Conservation (phyloP, 2,329 filamentous ascomycete genomes). For the Aspergillus vadensis region DNA sequence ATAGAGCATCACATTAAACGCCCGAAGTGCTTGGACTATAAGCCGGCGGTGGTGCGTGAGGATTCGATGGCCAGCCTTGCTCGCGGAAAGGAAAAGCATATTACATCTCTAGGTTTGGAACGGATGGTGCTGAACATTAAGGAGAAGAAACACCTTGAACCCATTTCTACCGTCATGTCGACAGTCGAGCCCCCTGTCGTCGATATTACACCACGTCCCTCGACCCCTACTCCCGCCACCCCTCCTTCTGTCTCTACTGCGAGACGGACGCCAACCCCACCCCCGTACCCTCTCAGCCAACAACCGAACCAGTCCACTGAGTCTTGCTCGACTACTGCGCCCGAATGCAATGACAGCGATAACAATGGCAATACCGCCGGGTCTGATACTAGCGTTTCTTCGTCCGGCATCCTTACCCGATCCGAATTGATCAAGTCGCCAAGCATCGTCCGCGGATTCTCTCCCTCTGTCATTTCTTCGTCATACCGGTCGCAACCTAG, state of each 20-base stretch:
- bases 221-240: conserved; percentile 41
- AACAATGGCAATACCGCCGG: conserved; percentile 45
- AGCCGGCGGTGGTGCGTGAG: conserved; percentile 53
- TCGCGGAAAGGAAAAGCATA: conserved; percentile 77
- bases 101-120: conserved; percentile 88
- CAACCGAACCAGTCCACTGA: conserved; percentile 53
- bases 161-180: conserved; percentile 50
- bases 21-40: conserved; percentile 66
- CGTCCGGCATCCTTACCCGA: conserved; percentile 45
- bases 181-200: conserved; percentile 42
- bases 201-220: conserved; percentile 48
- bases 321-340: conserved; percentile 61
- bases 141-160: conserved; percentile 71
- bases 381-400: conserved; percentile 65
- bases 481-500: conserved; percentile 65
- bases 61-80: conserved; percentile 63
- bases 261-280: conserved; percentile 39
- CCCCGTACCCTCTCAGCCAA: conserved; percentile 28
- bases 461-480: conserved; percentile 70
- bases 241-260: conserved; percentile 34
- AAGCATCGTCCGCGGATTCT: conserved; percentile 84
- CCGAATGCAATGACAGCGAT: conserved; percentile 49
- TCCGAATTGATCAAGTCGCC: conserved; percentile 59
- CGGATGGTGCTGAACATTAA: conserved; percentile 94
- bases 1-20: conserved; percentile 61